Base-by-base conservation (phyloP, 2,329 filamentous ascomycete genomes). In the Proliferodiscus dingleyae region DNA sequence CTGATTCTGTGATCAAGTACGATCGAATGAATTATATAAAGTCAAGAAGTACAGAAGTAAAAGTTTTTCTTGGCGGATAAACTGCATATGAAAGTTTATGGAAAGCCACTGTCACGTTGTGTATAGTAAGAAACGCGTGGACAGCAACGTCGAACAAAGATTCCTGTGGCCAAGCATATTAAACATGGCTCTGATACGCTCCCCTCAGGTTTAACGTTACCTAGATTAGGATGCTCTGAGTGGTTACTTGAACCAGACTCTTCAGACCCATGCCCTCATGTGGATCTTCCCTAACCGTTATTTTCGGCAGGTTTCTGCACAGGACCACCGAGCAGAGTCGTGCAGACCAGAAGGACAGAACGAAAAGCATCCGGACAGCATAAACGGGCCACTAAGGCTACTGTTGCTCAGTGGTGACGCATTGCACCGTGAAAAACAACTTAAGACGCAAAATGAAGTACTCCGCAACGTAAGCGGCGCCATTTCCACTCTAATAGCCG, bases 1-100 rank as follows among this genome's bases (percentile, higher is more conserved):
- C 26, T 48, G 40, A 30, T 24, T 28, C 15, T 11, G 10, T 38
- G 9, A 32, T 18, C 10, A 47, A 33, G 32, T 37, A 43, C 16
- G 21, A 22, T 21, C 28, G 9, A 32, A n/a, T 4, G 16, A 44
- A 43, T n/a, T 48, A 48, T 48, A 44, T 48, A 48, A 30, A 48
- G 29, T 13, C 37, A 33, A 18, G 36, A 41, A 23, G n/a, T 8
- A n/a, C 22, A 13, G 29, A 7, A 32, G 15, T 5, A 24, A 40
- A 23, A 22, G n/a, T 38, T 21, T 26, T 21, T 37, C 7, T 15
- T 32, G 29, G 18, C 34, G 34, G 34, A 16, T 21, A 10, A 23
- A 37, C 7, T 37, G 9, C 18, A 18, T 16, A 37, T 23, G 7
- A 23, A 37, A n/a, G 29, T 37, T 7, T n/a, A n/a, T n/a, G 18